A percentile compares a stretch with the other conserved stretches of the same genome.
These are phyloP conservation scores for Cucurbita ficifolia DNA, from an alignment of 306 rosid genomes.

Conservation along the genomic window DNA sequence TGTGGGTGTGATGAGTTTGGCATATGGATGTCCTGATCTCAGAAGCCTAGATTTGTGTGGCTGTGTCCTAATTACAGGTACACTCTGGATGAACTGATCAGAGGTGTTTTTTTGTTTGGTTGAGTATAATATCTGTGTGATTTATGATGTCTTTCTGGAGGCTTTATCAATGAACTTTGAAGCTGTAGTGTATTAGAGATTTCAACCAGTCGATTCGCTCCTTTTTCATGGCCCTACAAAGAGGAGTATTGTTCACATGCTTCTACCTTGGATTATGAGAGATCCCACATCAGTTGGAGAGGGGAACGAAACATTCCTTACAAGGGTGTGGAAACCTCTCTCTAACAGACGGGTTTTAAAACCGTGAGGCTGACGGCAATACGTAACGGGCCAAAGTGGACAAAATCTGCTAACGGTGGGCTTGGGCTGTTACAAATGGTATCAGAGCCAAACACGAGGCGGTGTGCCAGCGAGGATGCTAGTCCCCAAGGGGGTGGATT, in stretches of 20 bases:
- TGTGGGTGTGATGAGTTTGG: constrained; percentile 74
- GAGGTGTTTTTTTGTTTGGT: background rate
- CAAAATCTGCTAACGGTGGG: too few relatives aligned
- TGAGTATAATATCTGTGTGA: background rate
- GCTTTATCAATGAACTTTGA: background rate
- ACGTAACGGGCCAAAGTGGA: too few relatives aligned
- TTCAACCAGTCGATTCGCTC: background rate
- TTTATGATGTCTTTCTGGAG: background rate
- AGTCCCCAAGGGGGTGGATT: too few relatives aligned
- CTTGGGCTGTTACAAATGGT: too few relatives aligned
- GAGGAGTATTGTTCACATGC: background rate
- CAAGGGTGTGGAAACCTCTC: too few relatives aligned
- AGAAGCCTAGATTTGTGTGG: constrained; percentile 70
- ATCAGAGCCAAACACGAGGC: too few relatives aligned
- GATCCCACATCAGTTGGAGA: too few relatives aligned
- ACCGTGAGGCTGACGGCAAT: too few relatives aligned
- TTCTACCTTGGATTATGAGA: background rate
- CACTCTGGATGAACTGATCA: background rate
- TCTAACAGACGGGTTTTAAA: too few relatives aligned
- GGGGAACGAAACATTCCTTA: too few relatives aligned
- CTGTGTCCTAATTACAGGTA: constrained; percentile 82
- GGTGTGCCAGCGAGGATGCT: too few relatives aligned
- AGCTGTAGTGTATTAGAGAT: background rate
- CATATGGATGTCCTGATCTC: constrained; percentile 85
- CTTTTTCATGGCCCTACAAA: background rate